phyloP scores from a whole-genome alignment of 164 flowering plant species.

The Aristolochia contorta region DNA sequence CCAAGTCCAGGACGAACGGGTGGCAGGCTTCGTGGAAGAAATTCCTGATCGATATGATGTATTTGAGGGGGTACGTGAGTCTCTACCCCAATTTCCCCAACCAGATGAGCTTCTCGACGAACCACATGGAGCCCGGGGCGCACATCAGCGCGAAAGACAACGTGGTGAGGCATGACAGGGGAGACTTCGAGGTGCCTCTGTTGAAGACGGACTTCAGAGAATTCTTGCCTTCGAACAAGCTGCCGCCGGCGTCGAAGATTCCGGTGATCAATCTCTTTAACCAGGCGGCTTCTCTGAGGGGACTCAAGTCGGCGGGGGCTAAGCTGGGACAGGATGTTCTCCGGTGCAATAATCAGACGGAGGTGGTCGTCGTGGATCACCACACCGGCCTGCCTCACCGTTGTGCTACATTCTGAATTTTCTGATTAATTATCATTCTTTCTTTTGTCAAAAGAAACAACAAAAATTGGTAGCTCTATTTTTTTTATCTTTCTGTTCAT shows the following conservation, averaged over 20 bases:
- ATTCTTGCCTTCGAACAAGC: slow-evolving; percentile 52
- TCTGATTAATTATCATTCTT: not conserved
- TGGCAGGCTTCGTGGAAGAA: slow-evolving; percentile 99
- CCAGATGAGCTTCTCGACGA: slow-evolving; percentile 90
- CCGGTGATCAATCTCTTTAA: slow-evolving; percentile 87
- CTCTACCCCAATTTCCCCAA: slow-evolving; percentile 90
- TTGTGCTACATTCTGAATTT: slow-evolving; percentile 56
- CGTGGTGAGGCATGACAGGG: slow-evolving; percentile 56
- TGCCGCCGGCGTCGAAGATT: slow-evolving; percentile 81
- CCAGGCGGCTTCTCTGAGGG: slow-evolving; percentile 72
- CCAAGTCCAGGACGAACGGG: slow-evolving; percentile 86
- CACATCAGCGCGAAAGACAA: slow-evolving; percentile 88
- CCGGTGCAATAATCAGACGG: slow-evolving; percentile 41
- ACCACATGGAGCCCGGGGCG: slow-evolving; percentile 98
- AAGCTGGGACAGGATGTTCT: slow-evolving; percentile 83
- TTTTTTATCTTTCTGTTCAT: not conserved
- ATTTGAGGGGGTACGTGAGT: slow-evolving; percentile 83
- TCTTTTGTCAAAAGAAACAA: slow-evolving; percentile 4
- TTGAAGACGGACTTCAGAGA: slow-evolving; percentile 50
- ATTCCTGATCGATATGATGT: slow-evolving; percentile 96
- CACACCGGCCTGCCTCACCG: slow-evolving; percentile 62
- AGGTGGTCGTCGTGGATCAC: slow-evolving; percentile 60
- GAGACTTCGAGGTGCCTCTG: slow-evolving; percentile 84
- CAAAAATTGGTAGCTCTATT: not conserved
- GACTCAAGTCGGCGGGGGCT: slow-evolving; percentile 86